These are phyloP conservation scores for Rosa hybrid DNA, from an alignment of 331 rosid genomes.

Conservation along the genomic window DNA sequence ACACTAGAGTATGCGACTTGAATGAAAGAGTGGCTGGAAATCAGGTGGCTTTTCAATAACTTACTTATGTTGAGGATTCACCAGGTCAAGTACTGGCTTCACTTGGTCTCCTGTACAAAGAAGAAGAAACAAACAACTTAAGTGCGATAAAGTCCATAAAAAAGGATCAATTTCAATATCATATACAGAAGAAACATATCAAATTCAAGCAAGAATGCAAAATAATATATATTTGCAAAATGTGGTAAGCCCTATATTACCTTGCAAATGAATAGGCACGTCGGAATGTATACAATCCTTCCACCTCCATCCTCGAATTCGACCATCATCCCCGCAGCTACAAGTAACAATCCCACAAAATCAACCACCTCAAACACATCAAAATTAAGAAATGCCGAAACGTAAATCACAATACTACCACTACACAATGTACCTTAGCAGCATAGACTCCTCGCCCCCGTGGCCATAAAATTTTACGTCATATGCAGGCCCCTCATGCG, in stretches of 20 bases:
- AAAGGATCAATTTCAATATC: conserved; percentile 5
- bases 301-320: conserved; percentile 91
- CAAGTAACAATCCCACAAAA: conserved; percentile 11
- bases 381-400: neutral
- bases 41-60: conserved; percentile 22
- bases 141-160: neutral
- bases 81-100: conserved; percentile 70
- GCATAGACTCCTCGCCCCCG: conserved; percentile 51
- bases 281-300: conserved; percentile 49
- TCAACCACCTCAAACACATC: neutral
- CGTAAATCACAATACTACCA: neutral
- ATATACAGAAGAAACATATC: neutral
- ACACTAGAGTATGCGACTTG: neutral
- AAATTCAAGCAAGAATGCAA: neutral
- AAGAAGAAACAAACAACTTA: conserved; percentile 21
- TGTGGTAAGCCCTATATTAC: conserved; percentile 25
- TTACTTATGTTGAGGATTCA: conserved; percentile 91
- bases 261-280: conserved; percentile 49
- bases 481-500: conserved; percentile 80
- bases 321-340: conserved; percentile 95
- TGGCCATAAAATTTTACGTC: conserved; percentile 77
- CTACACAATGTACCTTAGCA: conserved; percentile 57
- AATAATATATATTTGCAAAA: neutral
- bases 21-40: neutral
- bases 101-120: conserved; percentile 56